Evolutionary conservation across 371 early-diverging fungal genomes (phyloP).

Genomic region (Apophysomyces variabilis): DNA sequence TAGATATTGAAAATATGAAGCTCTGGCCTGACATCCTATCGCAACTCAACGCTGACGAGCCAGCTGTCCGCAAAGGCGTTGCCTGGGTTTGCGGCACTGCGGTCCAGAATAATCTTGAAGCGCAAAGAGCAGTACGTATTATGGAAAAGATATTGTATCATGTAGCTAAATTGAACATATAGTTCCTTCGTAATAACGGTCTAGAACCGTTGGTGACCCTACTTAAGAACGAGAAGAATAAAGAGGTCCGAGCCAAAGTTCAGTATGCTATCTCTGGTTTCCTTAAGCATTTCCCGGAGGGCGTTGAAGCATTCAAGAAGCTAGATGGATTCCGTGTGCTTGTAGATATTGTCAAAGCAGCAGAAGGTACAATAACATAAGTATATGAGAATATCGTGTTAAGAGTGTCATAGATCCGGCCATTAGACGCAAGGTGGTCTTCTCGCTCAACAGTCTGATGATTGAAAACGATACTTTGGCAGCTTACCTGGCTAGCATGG

Average conservation of each 20-base stretch:
- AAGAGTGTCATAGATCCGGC: slow-evolving; percentile 33
- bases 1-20: slow-evolving; percentile 84
- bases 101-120: slow-evolving; percentile 89
- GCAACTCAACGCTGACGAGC: slow-evolving; percentile 57
- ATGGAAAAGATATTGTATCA: not conserved
- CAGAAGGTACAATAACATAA: slow-evolving; percentile 32
- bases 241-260: slow-evolving; percentile 72
- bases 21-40: slow-evolving; percentile 85
- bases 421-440: slow-evolving; percentile 63
- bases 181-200: slow-evolving; percentile 70
- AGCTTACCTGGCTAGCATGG: slow-evolving; percentile 28
- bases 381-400: not conserved
- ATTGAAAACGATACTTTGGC: slow-evolving; percentile 50
- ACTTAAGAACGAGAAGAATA: slow-evolving; percentile 55
- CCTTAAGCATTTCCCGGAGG: slow-evolving; percentile 69
- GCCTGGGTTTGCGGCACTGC: slow-evolving; percentile 95
- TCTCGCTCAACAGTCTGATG: slow-evolving; percentile 67
- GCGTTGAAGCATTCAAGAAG: slow-evolving; percentile 62
- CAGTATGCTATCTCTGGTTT: slow-evolving; percentile 82
- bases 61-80: slow-evolving; percentile 70
- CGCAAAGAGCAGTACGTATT: slow-evolving; percentile 75
- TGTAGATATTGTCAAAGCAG: slow-evolving; percentile 45
- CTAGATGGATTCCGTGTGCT: slow-evolving; percentile 59
- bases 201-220: slow-evolving; percentile 58
- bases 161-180: slow-evolving; percentile 14